Conservation (phyloP, 495 filamentous ascomycete genomes). For the Corynascus novoguineensis region DNA sequence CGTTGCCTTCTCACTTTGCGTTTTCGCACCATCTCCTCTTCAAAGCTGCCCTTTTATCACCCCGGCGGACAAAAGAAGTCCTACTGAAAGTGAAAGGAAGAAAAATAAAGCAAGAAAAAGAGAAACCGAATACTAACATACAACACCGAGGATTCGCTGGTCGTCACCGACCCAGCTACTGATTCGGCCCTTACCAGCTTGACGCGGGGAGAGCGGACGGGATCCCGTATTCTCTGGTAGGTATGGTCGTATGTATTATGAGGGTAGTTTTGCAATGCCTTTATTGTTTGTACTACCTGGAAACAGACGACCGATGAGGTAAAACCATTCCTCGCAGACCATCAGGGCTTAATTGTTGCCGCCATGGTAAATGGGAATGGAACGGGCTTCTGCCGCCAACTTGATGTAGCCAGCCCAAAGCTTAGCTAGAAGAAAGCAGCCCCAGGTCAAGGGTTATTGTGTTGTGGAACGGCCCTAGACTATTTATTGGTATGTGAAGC, state of each 20-base stretch:
- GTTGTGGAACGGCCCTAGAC: neutral
- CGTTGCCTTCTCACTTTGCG: too few species aligned
- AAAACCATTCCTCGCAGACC: too few species aligned
- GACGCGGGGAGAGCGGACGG: constrained; percentile 48
- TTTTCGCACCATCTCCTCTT: too few species aligned
- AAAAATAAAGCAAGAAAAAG: too few species aligned
- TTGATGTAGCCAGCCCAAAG: neutral
- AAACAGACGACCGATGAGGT: too few species aligned
- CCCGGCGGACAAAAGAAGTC: too few species aligned
- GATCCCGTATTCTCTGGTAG: constrained; percentile 34
- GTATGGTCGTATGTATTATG: constrained; percentile 12
- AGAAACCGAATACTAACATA: too few species aligned
- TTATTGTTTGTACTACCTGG: too few species aligned
- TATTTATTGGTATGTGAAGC: neutral
- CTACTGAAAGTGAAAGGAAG: too few species aligned
- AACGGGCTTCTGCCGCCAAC: neutral
- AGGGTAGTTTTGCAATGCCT: too few species aligned
- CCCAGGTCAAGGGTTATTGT: neutral
- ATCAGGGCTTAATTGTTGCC: neutral
- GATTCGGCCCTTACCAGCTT: constrained; percentile 2
- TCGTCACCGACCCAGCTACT: constrained; percentile 45
- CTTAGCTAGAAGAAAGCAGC: neutral
- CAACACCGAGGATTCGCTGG: constrained; percentile 41
- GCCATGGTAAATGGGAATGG: too few species aligned
- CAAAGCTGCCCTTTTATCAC: too few species aligned